A percentile compares a stretch with the other conserved stretches of the same genome.
Conservation (phyloP, 495 filamentous ascomycete species). For the Xylaria nigripes region DNA sequence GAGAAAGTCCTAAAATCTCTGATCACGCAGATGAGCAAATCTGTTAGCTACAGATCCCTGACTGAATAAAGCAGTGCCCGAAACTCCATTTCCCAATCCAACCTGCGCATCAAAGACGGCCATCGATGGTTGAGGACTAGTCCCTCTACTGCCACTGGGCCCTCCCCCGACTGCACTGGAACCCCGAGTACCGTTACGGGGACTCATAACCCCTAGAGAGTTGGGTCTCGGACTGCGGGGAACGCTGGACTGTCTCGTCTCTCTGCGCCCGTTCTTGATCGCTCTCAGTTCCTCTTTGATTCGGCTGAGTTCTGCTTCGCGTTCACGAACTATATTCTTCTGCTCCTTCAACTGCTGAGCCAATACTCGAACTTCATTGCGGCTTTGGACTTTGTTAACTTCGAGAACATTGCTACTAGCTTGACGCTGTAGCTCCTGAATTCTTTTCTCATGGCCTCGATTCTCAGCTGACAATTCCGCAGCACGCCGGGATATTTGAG, state of each 20-base stretch:
- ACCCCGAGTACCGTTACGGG: slow-evolving; percentile 22
- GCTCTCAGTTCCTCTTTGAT: slow-evolving; percentile 28
- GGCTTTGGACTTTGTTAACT: slow-evolving; percentile 45
- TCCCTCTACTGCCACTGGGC: slow-evolving; percentile 33
- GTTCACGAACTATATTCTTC: slow-evolving; percentile 46
- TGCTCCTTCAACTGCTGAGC: slow-evolving; percentile 40
- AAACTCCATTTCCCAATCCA: slow-evolving; percentile 2
- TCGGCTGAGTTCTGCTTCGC: slow-evolving; percentile 50
- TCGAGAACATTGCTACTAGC: slow-evolving; percentile 43
- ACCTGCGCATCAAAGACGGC: slow-evolving; percentile 16
- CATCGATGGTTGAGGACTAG: slow-evolving; percentile 33
- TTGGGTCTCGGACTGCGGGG: slow-evolving; percentile 39
- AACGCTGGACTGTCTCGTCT: slow-evolving; percentile 40
- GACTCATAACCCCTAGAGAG: slow-evolving; percentile 33
- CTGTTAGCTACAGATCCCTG: slow-evolving; percentile 21
- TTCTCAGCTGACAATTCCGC: slow-evolving; percentile 45
- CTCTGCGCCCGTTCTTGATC: slow-evolving; percentile 44
- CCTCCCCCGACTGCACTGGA: slow-evolving; percentile 22
- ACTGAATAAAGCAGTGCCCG: slow-evolving; percentile 20
- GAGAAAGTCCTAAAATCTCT: slow-evolving; percentile 14
- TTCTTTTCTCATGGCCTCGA: slow-evolving; percentile 37
- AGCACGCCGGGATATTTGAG: slow-evolving; percentile 50
- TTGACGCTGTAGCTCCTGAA: slow-evolving; percentile 41
- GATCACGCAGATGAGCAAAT: slow-evolving; percentile 32
- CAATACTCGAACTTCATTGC: slow-evolving; percentile 26